Conservation (phyloP, 2,329 filamentous ascomycete species). For the Neoscytalidium dimidiatum region DNA sequence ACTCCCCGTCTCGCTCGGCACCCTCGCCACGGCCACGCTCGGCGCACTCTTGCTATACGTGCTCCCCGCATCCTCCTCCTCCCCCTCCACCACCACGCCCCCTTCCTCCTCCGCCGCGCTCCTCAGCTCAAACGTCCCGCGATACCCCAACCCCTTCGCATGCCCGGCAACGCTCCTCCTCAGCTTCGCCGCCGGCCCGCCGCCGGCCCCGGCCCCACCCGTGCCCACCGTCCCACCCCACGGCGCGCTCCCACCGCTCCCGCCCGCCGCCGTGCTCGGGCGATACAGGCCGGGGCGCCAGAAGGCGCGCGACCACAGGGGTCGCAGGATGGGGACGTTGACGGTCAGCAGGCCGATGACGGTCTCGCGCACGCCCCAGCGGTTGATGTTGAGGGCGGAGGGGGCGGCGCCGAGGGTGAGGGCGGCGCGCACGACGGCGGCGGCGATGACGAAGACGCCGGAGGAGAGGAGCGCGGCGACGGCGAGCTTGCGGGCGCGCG, state of each 20-base stretch:
- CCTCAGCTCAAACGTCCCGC: not conserved
- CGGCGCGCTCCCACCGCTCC: not conserved
- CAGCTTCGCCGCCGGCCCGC: too few relatives aligned
- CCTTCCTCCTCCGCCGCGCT: too few relatives aligned
- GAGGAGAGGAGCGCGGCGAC: slow-evolving; percentile 37
- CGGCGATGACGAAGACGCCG: slow-evolving; percentile 38
- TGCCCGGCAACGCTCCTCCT: not conserved
- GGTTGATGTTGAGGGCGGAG: slow-evolving; percentile 36
- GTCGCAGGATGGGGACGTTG: slow-evolving; percentile 37
- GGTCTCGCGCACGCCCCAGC: slow-evolving; percentile 42
- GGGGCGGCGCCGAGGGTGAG: slow-evolving; percentile 33
- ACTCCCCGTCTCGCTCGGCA: not conserved
- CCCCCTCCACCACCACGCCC: not conserved
- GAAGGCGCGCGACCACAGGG: slow-evolving; percentile 31
- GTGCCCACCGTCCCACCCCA: not conserved
- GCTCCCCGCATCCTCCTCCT: not conserved
- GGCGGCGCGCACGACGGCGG: slow-evolving; percentile 37
- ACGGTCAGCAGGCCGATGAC: slow-evolving; percentile 40
- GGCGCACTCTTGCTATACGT: not conserved
- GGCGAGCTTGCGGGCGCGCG: slow-evolving; percentile 33
- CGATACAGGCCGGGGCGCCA: slow-evolving; percentile 28
- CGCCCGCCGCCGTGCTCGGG: not conserved
- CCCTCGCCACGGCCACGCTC: not conserved
- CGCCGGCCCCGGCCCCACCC: not conserved
- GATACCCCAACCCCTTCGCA: not conserved